Base-by-base conservation (phyloP, 2,329 filamentous ascomycete species). In the Verticillium nonalfalfae region DNA sequence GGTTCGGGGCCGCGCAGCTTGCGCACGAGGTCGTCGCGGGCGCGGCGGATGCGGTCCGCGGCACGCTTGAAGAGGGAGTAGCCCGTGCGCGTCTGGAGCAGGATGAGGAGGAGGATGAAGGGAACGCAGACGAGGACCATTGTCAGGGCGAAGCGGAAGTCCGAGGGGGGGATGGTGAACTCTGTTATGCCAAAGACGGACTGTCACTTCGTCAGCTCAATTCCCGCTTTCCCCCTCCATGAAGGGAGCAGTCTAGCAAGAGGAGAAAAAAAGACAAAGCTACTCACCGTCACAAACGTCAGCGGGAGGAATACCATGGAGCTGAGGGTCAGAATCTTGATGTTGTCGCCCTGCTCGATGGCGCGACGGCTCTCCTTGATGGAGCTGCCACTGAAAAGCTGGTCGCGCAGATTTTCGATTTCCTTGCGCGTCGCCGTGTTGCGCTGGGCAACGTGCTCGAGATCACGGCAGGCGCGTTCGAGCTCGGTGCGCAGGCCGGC, bases 41-140 rank as follows among this genome's bases (percentile, higher is more conserved):
- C 18, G 56, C n/a, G 13, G 36, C 56, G 18, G 35, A 58, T 31
- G 56, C 35, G 35, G 36, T 36, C 35, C 11, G 38, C 18, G 26
- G 14, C 36, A 35, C 63, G 60, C 34, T 34, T 60, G 35, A 62
- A 62, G 1, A 65, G 56, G 11, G 62, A 60, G 35, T 64, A 65
- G 9, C 63, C 78, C 21, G 71, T 70, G 33, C 74, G 72, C 7
- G 75, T 79, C 60, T 82, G 79, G 38, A 81, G 69, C 35, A 80
- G 71, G 39, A 78, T 73, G 61, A 81, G 75, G 26, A 81, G 70
- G 31, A 80, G 64, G 67, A 81, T 78, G 65, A 82, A 82, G 26
- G 79, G 80, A 1, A 82, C 74, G 68, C 79, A 82, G 54, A 82
- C 87, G 72, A 85, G 86, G 7, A 87, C 88, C 67, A 92, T 93